A percentile compares a stretch with the other conserved stretches of the same genome.
Conservation (phyloP, 2,329 filamentous ascomycete species). For the Scedosporium dehoogii region DNA sequence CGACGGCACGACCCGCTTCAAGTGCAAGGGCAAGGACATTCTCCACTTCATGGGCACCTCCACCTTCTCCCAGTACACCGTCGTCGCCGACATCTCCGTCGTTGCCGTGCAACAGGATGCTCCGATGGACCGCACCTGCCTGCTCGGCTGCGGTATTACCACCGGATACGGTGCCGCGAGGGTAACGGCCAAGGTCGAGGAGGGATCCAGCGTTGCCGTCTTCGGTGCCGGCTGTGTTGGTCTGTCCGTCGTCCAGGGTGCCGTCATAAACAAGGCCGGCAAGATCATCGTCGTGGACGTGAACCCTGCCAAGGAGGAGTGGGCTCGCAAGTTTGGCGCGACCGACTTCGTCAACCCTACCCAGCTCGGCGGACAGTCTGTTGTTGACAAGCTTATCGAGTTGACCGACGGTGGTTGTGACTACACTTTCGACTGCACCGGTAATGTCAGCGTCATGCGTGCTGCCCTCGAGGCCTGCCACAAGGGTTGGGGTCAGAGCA, state of each 20-base stretch:
- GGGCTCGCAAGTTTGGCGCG: slow-evolving; percentile 88
- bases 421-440: slow-evolving; percentile 99
- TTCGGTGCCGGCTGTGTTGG: slow-evolving; percentile 96
- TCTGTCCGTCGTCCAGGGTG: slow-evolving; percentile 89
- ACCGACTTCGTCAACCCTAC: slow-evolving; percentile 95
- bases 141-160: slow-evolving; percentile 96
- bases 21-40: slow-evolving; percentile 86
- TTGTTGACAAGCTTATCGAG: slow-evolving; percentile 88
- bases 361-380: slow-evolving; percentile 65
- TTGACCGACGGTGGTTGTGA: slow-evolving; percentile 98
- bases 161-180: slow-evolving; percentile 94
- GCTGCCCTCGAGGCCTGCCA: slow-evolving; percentile 94
- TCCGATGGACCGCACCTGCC: slow-evolving; percentile 89
- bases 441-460: slow-evolving; percentile 92
- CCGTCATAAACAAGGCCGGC: slow-evolving; percentile 69
- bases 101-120: slow-evolving; percentile 86
- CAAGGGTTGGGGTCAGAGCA: slow-evolving; percentile 98
- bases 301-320: slow-evolving; percentile 84
- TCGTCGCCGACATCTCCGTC: slow-evolving; percentile 96
- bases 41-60: slow-evolving; percentile 99
- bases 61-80: slow-evolving; percentile 97
- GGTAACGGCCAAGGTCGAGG: slow-evolving; percentile 85
- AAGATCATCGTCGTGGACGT: slow-evolving; percentile 68
- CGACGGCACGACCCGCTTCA: slow-evolving; percentile 91
- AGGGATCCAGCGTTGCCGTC: slow-evolving; percentile 80